A percentile compares a stretch with the other conserved stretches of the same genome.
Evolutionary conservation across 2,329 filamentous ascomycete species (phyloP).

Genomic region (Mollisia scopiformis): DNA sequence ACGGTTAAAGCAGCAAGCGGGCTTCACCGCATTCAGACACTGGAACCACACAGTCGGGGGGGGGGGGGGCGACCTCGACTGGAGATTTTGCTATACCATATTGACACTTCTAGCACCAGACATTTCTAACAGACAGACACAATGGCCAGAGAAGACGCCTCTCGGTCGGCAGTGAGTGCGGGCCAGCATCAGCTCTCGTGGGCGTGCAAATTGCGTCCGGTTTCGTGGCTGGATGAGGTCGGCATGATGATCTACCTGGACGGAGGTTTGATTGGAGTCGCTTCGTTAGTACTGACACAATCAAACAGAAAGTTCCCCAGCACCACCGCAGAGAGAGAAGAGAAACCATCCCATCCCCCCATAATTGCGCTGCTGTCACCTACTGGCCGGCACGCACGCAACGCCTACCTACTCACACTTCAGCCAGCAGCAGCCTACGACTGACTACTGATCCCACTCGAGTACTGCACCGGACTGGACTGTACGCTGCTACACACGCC

Average conservation of each 20-base stretch:
- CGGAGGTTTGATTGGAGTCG: conserved; percentile 9
- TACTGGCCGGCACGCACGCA: too few species aligned
- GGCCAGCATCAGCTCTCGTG: not conserved
- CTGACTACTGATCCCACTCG: not conserved
- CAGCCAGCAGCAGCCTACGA: not conserved
- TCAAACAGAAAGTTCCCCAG: not conserved
- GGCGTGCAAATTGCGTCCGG: conserved; percentile 8
- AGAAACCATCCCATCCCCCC: not conserved
- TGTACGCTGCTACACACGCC: too few species aligned
- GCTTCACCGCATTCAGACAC: conserved; percentile 22
- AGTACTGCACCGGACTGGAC: not conserved
- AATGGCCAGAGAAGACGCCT: not conserved
- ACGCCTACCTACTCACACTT: too few species aligned
- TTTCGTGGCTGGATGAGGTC: conserved; percentile 14
- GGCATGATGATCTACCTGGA: not conserved
- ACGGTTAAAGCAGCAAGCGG: conserved; percentile 26
- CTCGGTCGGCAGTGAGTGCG: not conserved
- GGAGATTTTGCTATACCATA: conserved; percentile 18
- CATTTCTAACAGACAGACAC: too few species aligned
- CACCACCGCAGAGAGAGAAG: not conserved
- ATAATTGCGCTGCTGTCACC: not conserved
- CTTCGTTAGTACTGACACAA: not conserved
- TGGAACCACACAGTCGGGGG: not conserved
- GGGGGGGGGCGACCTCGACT: not conserved
- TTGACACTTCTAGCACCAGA: not conserved